Percentiles rank a stretch among this genome's conserved stretches.
These are phyloP conservation scores for Plantago lanceolata DNA, from an alignment of 305 asterid species.

Conservation along the genomic window DNA sequence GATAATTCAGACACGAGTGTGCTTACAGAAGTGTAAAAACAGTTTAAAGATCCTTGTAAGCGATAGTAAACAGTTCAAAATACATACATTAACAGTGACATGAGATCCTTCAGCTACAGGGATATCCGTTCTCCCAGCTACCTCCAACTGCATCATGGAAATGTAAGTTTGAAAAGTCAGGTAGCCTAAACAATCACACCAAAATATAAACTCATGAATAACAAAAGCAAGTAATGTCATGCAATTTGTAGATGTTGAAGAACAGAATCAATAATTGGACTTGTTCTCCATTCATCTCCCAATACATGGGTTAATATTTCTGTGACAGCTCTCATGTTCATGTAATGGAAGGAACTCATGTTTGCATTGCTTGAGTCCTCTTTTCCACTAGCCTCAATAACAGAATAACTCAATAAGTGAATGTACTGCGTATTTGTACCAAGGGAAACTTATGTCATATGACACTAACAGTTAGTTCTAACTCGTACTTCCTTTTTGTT, in stretches of 20 bases:
- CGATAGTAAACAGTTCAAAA: background rate
- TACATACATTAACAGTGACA: constrained; percentile 81
- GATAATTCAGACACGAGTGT: background rate
- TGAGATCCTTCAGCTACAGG: constrained; percentile 99
- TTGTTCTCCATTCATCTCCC: background rate
- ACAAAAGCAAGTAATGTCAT: background rate
- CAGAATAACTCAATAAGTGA: background rate
- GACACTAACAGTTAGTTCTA: background rate
- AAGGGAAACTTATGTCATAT: background rate
- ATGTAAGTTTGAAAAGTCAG: constrained; percentile 10
- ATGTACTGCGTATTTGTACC: background rate
- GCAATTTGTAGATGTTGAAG: background rate
- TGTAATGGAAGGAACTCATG: background rate
- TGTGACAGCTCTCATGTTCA: constrained; percentile 5
- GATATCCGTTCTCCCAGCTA: constrained; percentile 89
- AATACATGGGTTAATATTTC: background rate
- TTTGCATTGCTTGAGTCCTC: background rate
- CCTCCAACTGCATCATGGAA: constrained; percentile 60
- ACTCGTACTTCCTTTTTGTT: background rate
- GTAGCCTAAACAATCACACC: background rate
- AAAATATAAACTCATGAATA: constrained; percentile 17
- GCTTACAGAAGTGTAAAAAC: background rate
- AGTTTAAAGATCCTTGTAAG: background rate
- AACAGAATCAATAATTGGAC: background rate
- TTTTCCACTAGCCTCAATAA: background rate